Base-by-base conservation (phyloP, 768 basidiomycete genomes). In the Crucibulum laeve region DNA sequence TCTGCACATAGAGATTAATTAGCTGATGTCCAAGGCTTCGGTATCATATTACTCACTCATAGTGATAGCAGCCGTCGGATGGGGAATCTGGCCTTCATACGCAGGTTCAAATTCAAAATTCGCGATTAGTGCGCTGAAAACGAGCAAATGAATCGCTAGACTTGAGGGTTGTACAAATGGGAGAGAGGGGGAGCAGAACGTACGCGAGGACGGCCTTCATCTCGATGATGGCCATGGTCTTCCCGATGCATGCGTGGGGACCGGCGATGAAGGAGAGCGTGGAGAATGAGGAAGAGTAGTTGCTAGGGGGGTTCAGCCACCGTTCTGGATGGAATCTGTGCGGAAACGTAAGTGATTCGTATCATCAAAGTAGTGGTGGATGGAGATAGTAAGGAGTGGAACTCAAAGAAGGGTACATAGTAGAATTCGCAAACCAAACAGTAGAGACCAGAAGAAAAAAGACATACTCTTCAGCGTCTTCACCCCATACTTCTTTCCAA, bases 401-500 rank as follows among this genome's bases (percentile, higher is more conserved):
- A n/a, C n/a, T n/a, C n/a, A n/a, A n/a, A n/a, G n/a, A n/a, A n/a
- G n/a, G n/a, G n/a, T n/a, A n/a, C n/a, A n/a, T n/a, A n/a, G n/a
- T n/a, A n/a, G n/a, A n/a, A n/a, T n/a, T n/a, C n/a, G n/a, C n/a
- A n/a, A n/a, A n/a, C n/a, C 28, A 30, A 30, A 30, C 28, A 30
- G 28, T n/a, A 8, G n/a, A n/a, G 8, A 37, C 19, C 19, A 19
- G 18, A 10, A 37, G 6, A 18, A 22, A 40, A 30, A 26, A 21
- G 25, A 43, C 63, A 23, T 54, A 73, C 70, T 71, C 68, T 50
- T 74, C 71, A 2, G 74, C 74, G 45, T 79, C 72, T 37, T 67
- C 64, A 11, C 76, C 76, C 76, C 74, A 79, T 8, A 73, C 47
- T 10, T 59, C 65, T 41, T 69, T 70, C 65, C 69, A 73, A 1